These are phyloP conservation scores for Decorospora gaudefroyi DNA, from an alignment of 2,329 filamentous ascomycete species.

Conservation along the genomic window DNA sequence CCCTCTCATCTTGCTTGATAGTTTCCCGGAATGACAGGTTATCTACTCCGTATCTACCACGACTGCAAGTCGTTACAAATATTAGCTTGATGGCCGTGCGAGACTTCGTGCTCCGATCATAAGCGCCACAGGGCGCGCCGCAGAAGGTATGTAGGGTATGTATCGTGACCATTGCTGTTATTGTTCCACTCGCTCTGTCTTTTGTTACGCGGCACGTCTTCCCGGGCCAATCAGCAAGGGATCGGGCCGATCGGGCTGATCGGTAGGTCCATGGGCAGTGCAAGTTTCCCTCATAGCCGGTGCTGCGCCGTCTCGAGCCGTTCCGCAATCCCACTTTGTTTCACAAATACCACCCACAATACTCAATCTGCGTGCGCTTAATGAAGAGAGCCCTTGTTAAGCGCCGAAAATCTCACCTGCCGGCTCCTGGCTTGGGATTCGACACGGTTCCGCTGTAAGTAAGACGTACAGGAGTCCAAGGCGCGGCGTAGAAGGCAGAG, in stretches of 20 bases:
- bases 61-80: no score
- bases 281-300: conserved; percentile 7
- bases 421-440: conserved; percentile 1
- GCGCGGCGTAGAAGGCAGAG: neutral
- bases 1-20: neutral
- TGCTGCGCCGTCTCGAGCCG: conserved; percentile 6
- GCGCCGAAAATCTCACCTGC: neutral
- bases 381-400: conserved; percentile 2
- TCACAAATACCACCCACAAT: neutral
- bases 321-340: conserved; percentile 1
- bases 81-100: no score
- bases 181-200: neutral
- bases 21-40: neutral
- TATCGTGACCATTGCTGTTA: neutral
- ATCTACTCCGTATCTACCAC: neutral
- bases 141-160: neutral
- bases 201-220: neutral
- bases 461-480: conserved; percentile 5
- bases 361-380: neutral
- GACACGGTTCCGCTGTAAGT: conserved; percentile 6
- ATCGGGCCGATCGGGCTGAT: conserved; percentile 4
- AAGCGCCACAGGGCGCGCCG: no score
- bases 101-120: neutral
- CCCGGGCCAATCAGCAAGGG: neutral
- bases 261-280: neutral